phyloP scores from a whole-genome alignment of 2,329 filamentous ascomycete species.

The Fusarium fujikuroi region DNA sequence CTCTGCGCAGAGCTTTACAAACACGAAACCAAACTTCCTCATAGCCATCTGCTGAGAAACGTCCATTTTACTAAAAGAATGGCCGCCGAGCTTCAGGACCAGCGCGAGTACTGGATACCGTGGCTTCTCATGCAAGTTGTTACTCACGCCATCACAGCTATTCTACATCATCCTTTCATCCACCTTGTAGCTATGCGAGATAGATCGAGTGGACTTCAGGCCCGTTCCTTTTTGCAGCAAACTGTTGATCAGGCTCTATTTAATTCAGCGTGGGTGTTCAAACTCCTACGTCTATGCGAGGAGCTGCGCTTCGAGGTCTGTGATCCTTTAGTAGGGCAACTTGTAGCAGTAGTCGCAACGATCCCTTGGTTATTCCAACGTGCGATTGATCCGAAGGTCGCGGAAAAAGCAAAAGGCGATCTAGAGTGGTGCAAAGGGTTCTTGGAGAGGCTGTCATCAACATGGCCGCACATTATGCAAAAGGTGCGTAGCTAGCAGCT shows the following conservation, averaged over 20 bases:
- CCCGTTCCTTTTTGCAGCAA: background rate
- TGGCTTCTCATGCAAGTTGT: constrained; percentile 7
- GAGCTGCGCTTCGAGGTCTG: background rate
- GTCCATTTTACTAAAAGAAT: background rate
- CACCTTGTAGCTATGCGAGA: constrained; percentile 12
- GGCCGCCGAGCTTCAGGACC: background rate
- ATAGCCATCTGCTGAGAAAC: background rate
- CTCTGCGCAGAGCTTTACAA: constrained; percentile 10
- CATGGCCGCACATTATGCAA: constrained; percentile 25
- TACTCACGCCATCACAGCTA: background rate
- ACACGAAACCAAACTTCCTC: background rate
- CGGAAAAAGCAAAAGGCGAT: constrained; percentile 1
- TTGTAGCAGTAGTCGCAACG: constrained; percentile 20
- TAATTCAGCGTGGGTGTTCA: constrained; percentile 10
- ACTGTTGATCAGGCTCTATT: constrained; percentile 1
- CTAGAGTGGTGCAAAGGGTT: constrained; percentile 8
- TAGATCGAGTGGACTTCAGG: background rate
- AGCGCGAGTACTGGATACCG: constrained; percentile 8
- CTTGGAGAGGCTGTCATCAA: background rate
- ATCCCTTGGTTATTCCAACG: constrained; percentile 26
- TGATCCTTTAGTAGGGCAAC: constrained; percentile 3
- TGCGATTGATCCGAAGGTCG: background rate
- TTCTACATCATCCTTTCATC: constrained; percentile 6
- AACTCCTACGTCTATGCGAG: background rate
- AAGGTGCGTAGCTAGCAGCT: background rate